Evolutionary conservation across 148 eudicot genomes (phyloP).

Genomic region (Chenopodium suecicum): DNA sequence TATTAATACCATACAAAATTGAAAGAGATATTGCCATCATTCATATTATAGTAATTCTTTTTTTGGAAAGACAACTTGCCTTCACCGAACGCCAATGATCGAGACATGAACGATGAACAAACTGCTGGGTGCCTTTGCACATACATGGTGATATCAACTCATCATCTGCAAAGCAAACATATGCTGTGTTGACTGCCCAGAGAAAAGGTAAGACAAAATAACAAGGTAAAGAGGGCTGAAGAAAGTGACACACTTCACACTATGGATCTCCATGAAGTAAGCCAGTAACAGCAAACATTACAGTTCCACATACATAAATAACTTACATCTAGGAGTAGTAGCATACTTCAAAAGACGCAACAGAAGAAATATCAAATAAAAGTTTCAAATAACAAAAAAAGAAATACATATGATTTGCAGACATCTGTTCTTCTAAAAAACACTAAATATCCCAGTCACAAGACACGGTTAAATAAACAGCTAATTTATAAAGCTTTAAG

Average conservation of each 20-base stretch:
- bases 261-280: background rate
- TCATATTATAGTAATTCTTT: background rate
- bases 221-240: background rate
- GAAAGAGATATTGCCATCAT: background rate
- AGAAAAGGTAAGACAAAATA: background rate
- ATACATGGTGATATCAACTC: conserved; percentile 94
- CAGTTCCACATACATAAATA: too few species aligned
- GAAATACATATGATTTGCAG: background rate
- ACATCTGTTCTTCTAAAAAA: background rate
- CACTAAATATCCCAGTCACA: background rate
- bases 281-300: background rate
- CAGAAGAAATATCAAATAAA: background rate
- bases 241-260: background rate
- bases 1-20: background rate
- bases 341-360: background rate
- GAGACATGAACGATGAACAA: conserved; percentile 92
- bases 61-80: conserved; percentile 40
- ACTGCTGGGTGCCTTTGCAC: conserved; percentile 97
- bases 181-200: background rate
- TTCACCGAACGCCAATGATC: conserved; percentile 98
- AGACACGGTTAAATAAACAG: background rate
- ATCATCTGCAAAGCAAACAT: conserved; percentile 41
- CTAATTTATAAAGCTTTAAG: background rate
- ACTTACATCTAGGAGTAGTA: too few species aligned
- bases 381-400: background rate